phyloP scores from a whole-genome alignment of 192 early-diverging fungal species.

The Endogone sp. region DNA sequence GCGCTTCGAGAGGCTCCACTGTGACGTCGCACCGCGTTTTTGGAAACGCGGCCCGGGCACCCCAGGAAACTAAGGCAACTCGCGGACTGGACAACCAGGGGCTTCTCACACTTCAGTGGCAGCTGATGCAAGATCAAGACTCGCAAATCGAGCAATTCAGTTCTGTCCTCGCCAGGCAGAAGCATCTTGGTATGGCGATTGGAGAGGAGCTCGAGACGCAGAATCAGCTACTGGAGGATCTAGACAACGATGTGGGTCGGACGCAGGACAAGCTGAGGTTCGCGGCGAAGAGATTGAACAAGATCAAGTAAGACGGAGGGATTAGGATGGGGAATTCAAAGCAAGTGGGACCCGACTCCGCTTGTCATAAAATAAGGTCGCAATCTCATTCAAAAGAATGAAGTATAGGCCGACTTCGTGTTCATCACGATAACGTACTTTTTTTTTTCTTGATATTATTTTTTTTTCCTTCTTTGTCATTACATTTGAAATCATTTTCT shows the following conservation, averaged over 20 bases:
- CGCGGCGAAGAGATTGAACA: conserved; percentile 77
- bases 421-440: background rate
- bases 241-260: conserved; percentile 76
- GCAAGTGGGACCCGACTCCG: too few species aligned
- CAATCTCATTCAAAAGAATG: background rate
- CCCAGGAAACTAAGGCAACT: conserved; percentile 78
- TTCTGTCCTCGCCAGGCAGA: conserved; percentile 74
- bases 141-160: conserved; percentile 69
- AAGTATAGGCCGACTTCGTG: background rate
- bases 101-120: conserved; percentile 70
- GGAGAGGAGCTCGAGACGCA: conserved; percentile 89
- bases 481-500: too few species aligned
- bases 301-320: conserved; percentile 41
- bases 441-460: background rate
- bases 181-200: conserved; percentile 83
- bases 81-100: conserved; percentile 71
- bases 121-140: conserved; percentile 84
- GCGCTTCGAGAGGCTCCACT: background rate
- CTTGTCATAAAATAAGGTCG: too few species aligned
- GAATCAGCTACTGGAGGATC: conserved; percentile 81
- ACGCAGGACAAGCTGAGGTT: conserved; percentile 70
- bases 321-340: background rate
- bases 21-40: conserved; percentile 52
- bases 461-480: too few species aligned
- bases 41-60: conserved; percentile 53